Conservation (phyloP, 2,329 filamentous ascomycete genomes). For the Scedosporium dehoogii region DNA sequence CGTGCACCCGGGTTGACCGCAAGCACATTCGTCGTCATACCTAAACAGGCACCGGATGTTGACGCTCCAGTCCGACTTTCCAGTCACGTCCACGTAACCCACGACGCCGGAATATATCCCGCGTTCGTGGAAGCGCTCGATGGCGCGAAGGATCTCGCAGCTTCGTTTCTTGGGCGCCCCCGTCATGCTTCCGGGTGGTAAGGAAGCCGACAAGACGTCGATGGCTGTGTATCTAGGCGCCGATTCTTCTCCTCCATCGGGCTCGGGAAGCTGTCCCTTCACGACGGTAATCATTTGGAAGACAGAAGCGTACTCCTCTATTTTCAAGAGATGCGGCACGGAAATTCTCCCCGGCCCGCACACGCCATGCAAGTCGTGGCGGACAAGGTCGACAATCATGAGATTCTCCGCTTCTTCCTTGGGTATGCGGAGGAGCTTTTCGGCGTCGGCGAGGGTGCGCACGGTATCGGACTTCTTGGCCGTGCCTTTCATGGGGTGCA, state of each 20-base stretch:
- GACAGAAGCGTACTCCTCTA: constrained; percentile 86
- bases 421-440: constrained; percentile 61
- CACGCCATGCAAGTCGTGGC: constrained; percentile 83
- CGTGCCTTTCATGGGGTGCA: constrained; percentile 94
- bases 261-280: constrained; percentile 50
- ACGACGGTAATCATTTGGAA: constrained; percentile 89
- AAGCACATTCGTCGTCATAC: constrained; percentile 50
- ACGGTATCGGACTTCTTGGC: constrained; percentile 64
- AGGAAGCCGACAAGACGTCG: constrained; percentile 63
- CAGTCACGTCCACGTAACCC: constrained; percentile 80
- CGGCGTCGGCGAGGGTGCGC: constrained; percentile 61
- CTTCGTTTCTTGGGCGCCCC: constrained; percentile 90
- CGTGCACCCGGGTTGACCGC: constrained; percentile 20
- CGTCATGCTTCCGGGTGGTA: constrained; percentile 93
- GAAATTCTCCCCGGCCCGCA: constrained; percentile 63
- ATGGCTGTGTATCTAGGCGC: constrained; percentile 44
- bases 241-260: not conserved
- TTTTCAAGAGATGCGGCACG: constrained; percentile 69
- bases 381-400: constrained; percentile 96
- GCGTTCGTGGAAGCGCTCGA: constrained; percentile 55
- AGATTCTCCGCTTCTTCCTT: constrained; percentile 95
- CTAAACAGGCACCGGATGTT: constrained; percentile 75
- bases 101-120: constrained; percentile 82
- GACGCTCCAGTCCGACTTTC: constrained; percentile 82
- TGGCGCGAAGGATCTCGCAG: constrained; percentile 65